Base-by-base conservation (phyloP, 306 rosid species). In the Vigna unguiculata region DNA sequence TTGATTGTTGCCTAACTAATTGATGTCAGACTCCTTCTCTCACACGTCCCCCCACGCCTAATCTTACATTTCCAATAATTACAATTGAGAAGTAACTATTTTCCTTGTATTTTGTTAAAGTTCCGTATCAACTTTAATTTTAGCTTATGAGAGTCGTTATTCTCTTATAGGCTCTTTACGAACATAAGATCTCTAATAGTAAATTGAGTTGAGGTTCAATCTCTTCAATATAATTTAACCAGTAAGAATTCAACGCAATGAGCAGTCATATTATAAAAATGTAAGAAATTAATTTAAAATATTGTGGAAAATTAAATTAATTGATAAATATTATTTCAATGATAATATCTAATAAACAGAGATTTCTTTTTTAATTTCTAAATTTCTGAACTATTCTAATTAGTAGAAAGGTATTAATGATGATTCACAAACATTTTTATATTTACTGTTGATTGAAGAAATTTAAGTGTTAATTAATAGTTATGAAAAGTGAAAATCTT, bases 1-100 rank as follows among this genome's bases (percentile, higher is more conserved):
- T 51, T 73, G 77, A 55, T 78, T 66, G 76, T 72, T 67, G 20
- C 54, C 20, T 66, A 65, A 16, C 41, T 54, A 17, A 22, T 73
- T 59, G 47, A 78, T 61, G 65, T 73, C 67, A 51, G 7, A 46
- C 19, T 6, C 45, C 12, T 74, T 10, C 7, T 5, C 14, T 13
- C 57, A 19, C 47, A 19, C 54, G 34, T 4, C 41, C 45, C 69
- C n/a, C 47, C 48, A 20, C 20, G 36, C 78, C 8, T 51, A 74
- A 75, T 75, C 49, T 66, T 74, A 32, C 57, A 13, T 57, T 74
- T 41, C 54, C 48, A 20, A 22, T 43, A 32, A 43, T 60, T 24
- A 25, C 59, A 40, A 28, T 43, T 55, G 63, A 47, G 59, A 80
- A 57, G 32, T 41, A 65, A 58, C 55, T 10, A 17, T 70, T 6